Conservation (phyloP, 805 yeast genomes). For the Priceomyces castillae region DNA sequence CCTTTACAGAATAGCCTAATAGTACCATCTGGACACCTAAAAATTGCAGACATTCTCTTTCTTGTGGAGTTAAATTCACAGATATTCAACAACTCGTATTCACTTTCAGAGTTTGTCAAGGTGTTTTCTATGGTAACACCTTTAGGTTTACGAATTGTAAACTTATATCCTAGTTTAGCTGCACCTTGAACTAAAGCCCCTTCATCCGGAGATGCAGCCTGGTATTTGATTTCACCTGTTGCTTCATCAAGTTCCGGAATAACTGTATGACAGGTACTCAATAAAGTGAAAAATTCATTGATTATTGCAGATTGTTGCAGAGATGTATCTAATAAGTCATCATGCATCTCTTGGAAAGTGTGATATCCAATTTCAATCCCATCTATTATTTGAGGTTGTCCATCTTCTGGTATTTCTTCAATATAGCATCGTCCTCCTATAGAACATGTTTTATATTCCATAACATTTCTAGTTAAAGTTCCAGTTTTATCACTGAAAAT, state of each 20-base stretch:
- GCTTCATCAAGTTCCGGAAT: conserved; percentile 78
- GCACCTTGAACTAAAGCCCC: conserved; percentile 99
- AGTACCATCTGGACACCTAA: conserved; percentile 90
- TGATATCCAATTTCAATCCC: conserved; percentile 81
- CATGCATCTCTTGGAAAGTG: conserved; percentile 61
- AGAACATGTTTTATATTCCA: conserved; percentile 93
- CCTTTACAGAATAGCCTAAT: conserved; percentile 91
- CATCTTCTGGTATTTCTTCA: conserved; percentile 88
- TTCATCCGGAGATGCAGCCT: conserved; percentile 99
- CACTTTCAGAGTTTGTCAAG: conserved; percentile 45
- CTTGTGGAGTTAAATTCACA: conserved; percentile 98
- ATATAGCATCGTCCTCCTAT: conserved; percentile 91
- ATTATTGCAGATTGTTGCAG: conserved; percentile 47
- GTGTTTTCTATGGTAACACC: conserved; percentile 63
- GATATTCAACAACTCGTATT: conserved; percentile 77
- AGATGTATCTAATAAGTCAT: conserved; percentile 46
- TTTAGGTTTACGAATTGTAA: conserved; percentile 81
- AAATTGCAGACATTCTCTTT: conserved; percentile 95
- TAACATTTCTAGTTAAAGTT: conserved; percentile 89
- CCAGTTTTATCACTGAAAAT: conserved; percentile 98
- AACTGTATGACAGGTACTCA: conserved; percentile 95
- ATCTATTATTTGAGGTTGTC: conserved; percentile 62
- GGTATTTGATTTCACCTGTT: conserved; percentile 73
- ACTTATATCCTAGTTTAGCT: conserved; percentile 80
- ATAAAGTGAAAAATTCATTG: conserved; percentile 74